A percentile compares a stretch with the other conserved stretches of the same genome.
These are phyloP conservation scores for Rhizopus sp. DNA, from an alignment of 371 early-diverging fungal species.

Conservation along the genomic window DNA sequence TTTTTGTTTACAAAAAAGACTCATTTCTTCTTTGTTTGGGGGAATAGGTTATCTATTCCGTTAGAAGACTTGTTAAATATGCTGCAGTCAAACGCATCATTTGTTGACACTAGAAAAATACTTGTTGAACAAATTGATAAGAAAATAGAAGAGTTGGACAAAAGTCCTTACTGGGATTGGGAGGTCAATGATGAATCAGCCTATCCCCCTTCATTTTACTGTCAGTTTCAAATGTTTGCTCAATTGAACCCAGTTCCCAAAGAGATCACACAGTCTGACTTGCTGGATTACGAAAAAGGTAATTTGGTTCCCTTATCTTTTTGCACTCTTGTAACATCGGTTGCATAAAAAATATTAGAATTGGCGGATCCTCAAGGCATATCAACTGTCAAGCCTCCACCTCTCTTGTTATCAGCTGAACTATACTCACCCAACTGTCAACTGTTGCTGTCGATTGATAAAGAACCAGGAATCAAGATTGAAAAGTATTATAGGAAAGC, in stretches of 20 bases:
- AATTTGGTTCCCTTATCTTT: not conserved
- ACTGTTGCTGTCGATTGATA: constrained; percentile 38
- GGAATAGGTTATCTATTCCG: constrained; percentile 33
- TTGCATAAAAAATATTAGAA: constrained; percentile 18
- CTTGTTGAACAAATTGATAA: constrained; percentile 40
- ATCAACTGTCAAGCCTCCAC: constrained; percentile 53
- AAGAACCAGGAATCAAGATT: constrained; percentile 53
- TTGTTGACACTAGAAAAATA: constrained; percentile 28
- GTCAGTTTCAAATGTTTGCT: constrained; percentile 61
- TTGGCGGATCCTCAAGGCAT: constrained; percentile 59
- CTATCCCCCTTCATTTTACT: constrained; percentile 30
- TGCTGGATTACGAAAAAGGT: constrained; percentile 64
- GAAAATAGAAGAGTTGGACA: constrained; percentile 33
- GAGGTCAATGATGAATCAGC: constrained; percentile 13
- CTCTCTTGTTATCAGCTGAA: constrained; percentile 47
- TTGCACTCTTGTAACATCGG: not conserved
- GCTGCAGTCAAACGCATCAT: constrained; percentile 52
- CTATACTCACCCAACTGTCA: constrained; percentile 65
- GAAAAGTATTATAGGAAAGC: constrained; percentile 60
- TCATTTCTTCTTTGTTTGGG: not conserved
- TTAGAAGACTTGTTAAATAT: constrained; percentile 57
- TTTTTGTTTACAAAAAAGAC: not conserved
- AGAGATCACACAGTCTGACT: constrained; percentile 39
- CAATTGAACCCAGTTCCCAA: constrained; percentile 56
- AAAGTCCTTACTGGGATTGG: constrained; percentile 28